Base-by-base conservation (phyloP, 169 alveolate species). In the Eimeria praecox region DNA sequence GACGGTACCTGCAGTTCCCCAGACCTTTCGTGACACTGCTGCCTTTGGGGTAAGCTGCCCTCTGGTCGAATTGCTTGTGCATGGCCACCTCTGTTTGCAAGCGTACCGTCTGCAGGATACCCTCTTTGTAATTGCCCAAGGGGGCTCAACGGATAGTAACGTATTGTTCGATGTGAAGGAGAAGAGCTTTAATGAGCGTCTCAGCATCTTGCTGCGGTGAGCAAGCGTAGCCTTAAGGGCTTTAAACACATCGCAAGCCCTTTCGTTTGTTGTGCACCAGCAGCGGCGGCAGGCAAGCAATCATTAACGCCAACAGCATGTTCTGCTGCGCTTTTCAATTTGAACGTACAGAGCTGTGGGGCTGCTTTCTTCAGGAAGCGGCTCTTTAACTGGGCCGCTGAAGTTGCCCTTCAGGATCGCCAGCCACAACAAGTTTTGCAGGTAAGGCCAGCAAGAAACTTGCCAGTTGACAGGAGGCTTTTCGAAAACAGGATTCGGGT, bases 341-440 rank as follows among this genome's bases (percentile, higher is more conserved):
- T 54, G 40, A 52, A 6, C 91, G 0, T 33, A 56, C 54, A 24
- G 33, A 46, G 42, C 35, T 52, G 62, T 12, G 52, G 44, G 75
- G 44, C 40, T 35, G 46, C 66, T 3, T 22, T 78, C 77, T 35
- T 27, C 80, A 95, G 97, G 94, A 95, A 95, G 75, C 85, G 97
- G 33, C 92, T 95, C n/a, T 95, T 95, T 77, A 95, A 90, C 85
- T 95, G 97, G 97, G 97, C 95, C 24, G 90, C 95, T 38, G 96
- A 85, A 38, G 87, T 95, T 52, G 95, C 95, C 85, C 14, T 90
- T 20, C 78, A 69, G 62, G 97, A 95, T 78, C 80, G 40, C 8
- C 97, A 95, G 90, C 95, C 97, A 10, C 92, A 80, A 54, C 80
- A 90, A 49, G 91, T 90, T 40, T 80, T 89, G 69, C 96, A 95